Base-by-base conservation (phyloP, 2,329 filamentous ascomycete genomes). In the Aspergillus vadensis region DNA sequence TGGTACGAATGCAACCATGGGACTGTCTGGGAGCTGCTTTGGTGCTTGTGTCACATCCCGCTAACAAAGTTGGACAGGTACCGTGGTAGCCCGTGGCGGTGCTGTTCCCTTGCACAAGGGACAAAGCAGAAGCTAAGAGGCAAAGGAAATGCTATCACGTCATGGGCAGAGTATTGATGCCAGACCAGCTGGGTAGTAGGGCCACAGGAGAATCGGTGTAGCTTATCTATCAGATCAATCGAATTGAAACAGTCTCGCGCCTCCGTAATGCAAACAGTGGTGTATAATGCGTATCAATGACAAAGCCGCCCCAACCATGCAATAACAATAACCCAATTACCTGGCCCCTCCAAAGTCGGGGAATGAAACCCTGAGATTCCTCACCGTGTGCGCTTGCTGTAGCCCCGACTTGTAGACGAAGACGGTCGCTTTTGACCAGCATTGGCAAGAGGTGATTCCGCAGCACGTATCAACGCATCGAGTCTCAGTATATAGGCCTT, bases 371-470 rank as follows among this genome's bases (percentile, higher is more conserved):
- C 56, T 15, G 43, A 21, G 38, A 17, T 15, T 9, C 12, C 32
- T 71, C 65, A 76, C 48, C 74, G 71, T 32, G 66, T 71, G 52
- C 74, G 70, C 58, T 77, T 77, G 32, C 69, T 68, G 52, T 65
- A 69, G 6, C 68, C 69, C 10, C 67, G 67, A 7, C 65, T 67
- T 12, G 63, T 60, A 17, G 66, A 71, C 7, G 63, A 65, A 5
- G 74, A 70, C 4, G 71, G 70, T 17, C 75, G 70, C 64, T 77
- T 77, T 49, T 76, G 72, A 8, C 70, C 70, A 14, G 67, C 64
- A 27, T 60, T 58, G 32, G 65, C 55, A 38, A 59, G 61, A 30
- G 57, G 61, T 5, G 71, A 64, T 60, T 73, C 72, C 15, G 69
- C 69, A 30, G 59, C 60, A 23, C 74, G 70, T 30, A 77, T 69